phyloP scores from a whole-genome alignment of 2,329 filamentous ascomycete genomes.

The Bipolaris sorokiniana region DNA sequence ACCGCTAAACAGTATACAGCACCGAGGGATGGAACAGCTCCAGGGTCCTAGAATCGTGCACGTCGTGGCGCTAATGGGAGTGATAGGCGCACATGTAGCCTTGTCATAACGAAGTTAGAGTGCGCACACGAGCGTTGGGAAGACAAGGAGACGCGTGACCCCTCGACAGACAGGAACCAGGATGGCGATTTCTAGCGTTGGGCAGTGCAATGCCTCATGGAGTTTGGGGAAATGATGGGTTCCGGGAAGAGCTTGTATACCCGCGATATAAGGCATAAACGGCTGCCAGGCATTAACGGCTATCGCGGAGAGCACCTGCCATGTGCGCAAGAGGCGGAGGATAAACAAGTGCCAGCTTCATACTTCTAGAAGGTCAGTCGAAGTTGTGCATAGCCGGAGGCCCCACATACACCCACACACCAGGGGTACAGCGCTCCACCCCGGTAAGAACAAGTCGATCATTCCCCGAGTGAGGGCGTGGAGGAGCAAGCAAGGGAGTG shows the following conservation, averaged over 20 bases:
- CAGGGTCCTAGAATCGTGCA: neutral
- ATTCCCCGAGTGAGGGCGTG: too few species aligned
- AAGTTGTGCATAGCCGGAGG: conserved; percentile 13
- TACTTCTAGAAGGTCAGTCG: conserved; percentile 32
- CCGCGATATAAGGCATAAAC: neutral
- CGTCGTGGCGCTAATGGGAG: neutral
- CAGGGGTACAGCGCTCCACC: conserved; percentile 1
- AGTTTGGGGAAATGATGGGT: neutral
- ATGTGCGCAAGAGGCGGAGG: conserved; percentile 21
- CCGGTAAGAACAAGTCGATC: too few species aligned
- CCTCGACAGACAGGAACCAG: neutral
- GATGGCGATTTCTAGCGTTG: neutral
- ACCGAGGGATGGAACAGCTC: neutral
- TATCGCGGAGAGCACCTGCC: neutral
- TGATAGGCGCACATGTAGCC: neutral
- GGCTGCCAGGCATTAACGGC: neutral
- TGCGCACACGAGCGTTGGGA: neutral
- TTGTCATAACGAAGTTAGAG: neutral
- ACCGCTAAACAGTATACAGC: neutral
- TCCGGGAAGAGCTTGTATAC: neutral
- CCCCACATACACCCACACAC: neutral
- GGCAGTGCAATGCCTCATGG: neutral
- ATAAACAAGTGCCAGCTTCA: conserved; percentile 1
- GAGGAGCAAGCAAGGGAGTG: too few species aligned
- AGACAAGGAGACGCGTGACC: neutral